Conservation (phyloP, 108 stramenopile genomes). For the Conticribra weissflogii region DNA sequence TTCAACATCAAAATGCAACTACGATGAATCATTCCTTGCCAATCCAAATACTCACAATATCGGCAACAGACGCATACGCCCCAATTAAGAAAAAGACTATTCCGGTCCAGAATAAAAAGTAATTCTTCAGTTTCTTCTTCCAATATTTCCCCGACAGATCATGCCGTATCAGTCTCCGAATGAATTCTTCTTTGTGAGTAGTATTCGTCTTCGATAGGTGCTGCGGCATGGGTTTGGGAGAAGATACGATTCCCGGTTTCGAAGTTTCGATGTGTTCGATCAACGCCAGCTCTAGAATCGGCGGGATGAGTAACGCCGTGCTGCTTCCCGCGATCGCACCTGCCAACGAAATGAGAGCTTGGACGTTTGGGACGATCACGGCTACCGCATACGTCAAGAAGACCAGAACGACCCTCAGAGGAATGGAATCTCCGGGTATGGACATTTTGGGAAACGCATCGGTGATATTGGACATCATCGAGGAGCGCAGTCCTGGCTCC, state of each 20-base stretch:
- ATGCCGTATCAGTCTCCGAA: constrained; percentile 9
- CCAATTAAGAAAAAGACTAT: constrained; percentile 52
- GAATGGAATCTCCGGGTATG: constrained; percentile 47
- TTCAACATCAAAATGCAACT: no score
- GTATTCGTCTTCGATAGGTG: constrained; percentile 11
- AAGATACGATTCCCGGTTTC: not conserved
- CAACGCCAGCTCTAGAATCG: constrained; percentile 62
- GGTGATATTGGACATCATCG: constrained; percentile 34
- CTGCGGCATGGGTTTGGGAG: constrained; percentile 8
- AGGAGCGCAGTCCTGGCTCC: constrained; percentile 3
- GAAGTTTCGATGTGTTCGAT: constrained; percentile 45
- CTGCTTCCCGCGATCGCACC: constrained; percentile 73
- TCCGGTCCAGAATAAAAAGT: constrained; percentile 45
- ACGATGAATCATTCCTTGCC: not conserved
- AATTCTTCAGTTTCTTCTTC: constrained; percentile 35
- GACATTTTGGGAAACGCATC: constrained; percentile 34
- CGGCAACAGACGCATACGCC: constrained; percentile 48
- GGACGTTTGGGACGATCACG: constrained; percentile 68
- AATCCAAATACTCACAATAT: constrained; percentile 38
- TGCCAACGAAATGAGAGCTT: constrained; percentile 64
- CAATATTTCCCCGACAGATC: constrained; percentile 33
- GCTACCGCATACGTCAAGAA: constrained; percentile 65
- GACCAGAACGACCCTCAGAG: constrained; percentile 55
- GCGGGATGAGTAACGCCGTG: constrained; percentile 70
- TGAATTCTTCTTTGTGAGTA: constrained; percentile 2